Evolutionary conservation across 2,329 filamentous ascomycete genomes (phyloP), one percentile per base, ranked within the genome.

Genomic region (Fusarium phyllophilum): DNA sequence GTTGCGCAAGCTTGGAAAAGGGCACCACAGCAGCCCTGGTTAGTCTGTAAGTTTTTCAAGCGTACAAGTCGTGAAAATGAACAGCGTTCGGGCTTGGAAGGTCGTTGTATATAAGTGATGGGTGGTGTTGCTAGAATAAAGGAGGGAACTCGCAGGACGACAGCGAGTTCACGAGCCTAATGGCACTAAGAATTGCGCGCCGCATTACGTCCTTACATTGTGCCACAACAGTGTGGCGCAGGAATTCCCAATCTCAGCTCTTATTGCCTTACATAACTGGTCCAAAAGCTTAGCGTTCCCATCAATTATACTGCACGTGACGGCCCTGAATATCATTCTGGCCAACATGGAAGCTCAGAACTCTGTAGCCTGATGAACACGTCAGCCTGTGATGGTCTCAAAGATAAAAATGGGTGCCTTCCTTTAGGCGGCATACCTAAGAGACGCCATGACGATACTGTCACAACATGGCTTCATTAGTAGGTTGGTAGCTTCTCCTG

Each of bases 81-180:
- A 62, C 54, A 51, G 60, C 61, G 56, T 48, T 52, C 24, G 64
- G 56, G 72, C 29, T 20, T 29, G 24, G n/a, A 39, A 55, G 33
- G 59, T 69, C 51, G 67, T 71, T 48, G 74, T 68, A 61, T 74
- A 73, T 73, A 73, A 60, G 54, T 74, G 71, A 72, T 55, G 62
- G 72, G 75, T 75, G 75, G 75, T 75, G 77, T 72, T 78, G 77
- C 38, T 73, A 75, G 74, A 75, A 78, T 79, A 73, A 70, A 73
- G 77, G 80, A 81, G 79, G 74, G 78, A 55, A 78, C 73, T 78
- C 75, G 72, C 77, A 76, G 75, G 75, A 76, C 78, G 77, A 77
- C 78, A 79, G 75, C 78, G 72, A 78, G 73, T 78, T 78, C 74
- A 75, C 68, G 77, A 81, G 79, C 80, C 79, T 75, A 75, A 81